Conservation (phyloP, 768 basidiomycete species). For the Serendipita vermifera region DNA sequence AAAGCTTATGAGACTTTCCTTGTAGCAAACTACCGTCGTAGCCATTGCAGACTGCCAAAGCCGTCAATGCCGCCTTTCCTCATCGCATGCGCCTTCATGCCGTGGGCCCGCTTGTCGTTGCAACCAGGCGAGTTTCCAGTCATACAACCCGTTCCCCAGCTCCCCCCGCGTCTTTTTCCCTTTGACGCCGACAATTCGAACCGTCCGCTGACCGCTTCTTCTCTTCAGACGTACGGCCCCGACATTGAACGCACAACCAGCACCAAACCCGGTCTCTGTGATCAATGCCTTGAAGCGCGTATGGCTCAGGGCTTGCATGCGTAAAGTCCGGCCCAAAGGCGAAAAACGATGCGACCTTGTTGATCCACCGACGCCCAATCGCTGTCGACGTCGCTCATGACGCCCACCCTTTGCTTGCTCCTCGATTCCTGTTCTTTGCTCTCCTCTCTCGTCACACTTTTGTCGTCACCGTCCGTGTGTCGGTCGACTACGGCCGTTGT, state of each 20-base stretch:
- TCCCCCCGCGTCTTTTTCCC: neutral
- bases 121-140: neutral
- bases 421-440: too few species aligned
- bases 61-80: neutral
- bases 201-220: neutral
- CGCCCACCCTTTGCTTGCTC: too few species aligned
- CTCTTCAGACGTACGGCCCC: constrained; percentile 4
- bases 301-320: constrained; percentile 1
- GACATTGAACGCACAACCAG: constrained; percentile 6
- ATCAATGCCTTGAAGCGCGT: neutral
- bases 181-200: neutral
- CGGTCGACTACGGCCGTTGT: too few species aligned
- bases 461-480: too few species aligned
- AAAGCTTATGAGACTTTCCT: neutral
- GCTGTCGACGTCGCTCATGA: too few species aligned
- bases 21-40: constrained; percentile 1
- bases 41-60: constrained; percentile 7
- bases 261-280: constrained; percentile 1
- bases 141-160: neutral
- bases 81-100: neutral
- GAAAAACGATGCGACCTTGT: too few species aligned
- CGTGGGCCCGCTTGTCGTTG: neutral
- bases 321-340: neutral
- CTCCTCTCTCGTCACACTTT: too few species aligned
- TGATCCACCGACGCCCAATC: too few species aligned